A percentile compares a stretch with the other conserved stretches of the same genome.
Evolutionary conservation across 441 rosid genomes (phyloP).

Genomic region (Brassica balearica): DNA sequence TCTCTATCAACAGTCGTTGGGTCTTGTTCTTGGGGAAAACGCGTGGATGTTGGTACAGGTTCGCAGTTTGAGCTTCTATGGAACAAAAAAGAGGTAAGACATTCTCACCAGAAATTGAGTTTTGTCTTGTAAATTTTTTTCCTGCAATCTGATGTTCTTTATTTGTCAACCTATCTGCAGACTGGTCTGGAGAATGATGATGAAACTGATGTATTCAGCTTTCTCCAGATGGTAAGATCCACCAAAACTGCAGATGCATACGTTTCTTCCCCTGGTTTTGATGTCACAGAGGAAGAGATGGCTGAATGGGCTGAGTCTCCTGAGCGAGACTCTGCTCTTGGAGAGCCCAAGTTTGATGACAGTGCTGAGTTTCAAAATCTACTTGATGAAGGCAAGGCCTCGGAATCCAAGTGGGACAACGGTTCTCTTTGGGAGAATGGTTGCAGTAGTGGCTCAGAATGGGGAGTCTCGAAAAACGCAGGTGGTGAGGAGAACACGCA

Average conservation of each 20-base stretch:
- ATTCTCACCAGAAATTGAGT: constrained; percentile 25
- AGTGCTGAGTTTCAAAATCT: constrained; percentile 50
- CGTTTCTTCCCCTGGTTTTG: constrained; percentile 76
- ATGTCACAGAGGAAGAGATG: constrained; percentile 58
- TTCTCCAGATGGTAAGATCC: constrained; percentile 80
- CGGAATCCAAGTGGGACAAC: constrained; percentile 54
- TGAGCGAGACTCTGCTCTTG: constrained; percentile 56
- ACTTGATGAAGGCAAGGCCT: constrained; percentile 46
- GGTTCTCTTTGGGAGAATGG: constrained; percentile 39
- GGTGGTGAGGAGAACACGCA: constrained; percentile 36
- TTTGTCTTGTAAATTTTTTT: constrained; percentile 10
- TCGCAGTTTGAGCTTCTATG: constrained; percentile 84
- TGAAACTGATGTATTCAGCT: constrained; percentile 69
- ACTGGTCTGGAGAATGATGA: constrained; percentile 52
- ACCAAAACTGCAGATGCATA: constrained; percentile 45
- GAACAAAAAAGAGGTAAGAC: constrained; percentile 68
- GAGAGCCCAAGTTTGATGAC: constrained; percentile 75
- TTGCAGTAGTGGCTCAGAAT: constrained; percentile 49
- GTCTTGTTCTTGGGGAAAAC: constrained; percentile 95
- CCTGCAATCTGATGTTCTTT: constrained; percentile 32
- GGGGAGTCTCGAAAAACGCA: constrained; percentile 43
- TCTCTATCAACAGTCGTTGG: constrained; percentile 83
- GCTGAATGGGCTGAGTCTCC: constrained; percentile 83
- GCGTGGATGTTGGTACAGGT: constrained; percentile 94
- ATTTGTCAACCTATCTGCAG: constrained; percentile 50